These are phyloP conservation scores for Ceratorhiza oryzae-sativae DNA, from an alignment of 1,284 basidiomycete species.

Conservation along the genomic window DNA sequence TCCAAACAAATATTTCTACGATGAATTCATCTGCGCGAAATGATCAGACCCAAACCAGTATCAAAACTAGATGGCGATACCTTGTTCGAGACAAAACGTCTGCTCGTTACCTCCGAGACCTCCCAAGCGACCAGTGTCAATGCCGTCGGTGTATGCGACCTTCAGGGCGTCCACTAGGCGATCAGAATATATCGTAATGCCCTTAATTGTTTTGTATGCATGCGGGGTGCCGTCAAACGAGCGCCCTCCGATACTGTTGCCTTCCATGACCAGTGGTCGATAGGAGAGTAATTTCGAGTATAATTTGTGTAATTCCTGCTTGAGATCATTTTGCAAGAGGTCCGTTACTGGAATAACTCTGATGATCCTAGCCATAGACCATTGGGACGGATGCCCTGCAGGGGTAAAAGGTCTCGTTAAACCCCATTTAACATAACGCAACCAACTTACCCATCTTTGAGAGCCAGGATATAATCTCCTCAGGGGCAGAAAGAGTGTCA, in stretches of 20 bases:
- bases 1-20: conserved; percentile 5
- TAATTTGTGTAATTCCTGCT: neutral
- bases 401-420: neutral
- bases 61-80: neutral
- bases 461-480: neutral
- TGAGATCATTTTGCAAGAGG: neutral
- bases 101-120: conserved; percentile 5
- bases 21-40: conserved; percentile 9
- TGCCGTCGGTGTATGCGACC: neutral
- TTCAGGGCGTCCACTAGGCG: neutral
- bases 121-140: neutral
- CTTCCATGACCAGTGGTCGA: neutral
- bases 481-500: neutral
- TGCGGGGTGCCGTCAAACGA: neutral
- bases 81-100: neutral
- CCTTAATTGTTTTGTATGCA: conserved; percentile 9
- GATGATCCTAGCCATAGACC: conserved; percentile 21
- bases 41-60: neutral
- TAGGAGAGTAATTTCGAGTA: conserved; percentile 2
- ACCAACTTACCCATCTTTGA: neutral
- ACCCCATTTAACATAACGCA: neutral
- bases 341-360: conserved; percentile 8
- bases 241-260: neutral
- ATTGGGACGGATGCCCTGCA: neutral
- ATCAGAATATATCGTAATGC: neutral